Base-by-base conservation (phyloP, 2,329 filamentous ascomycete genomes). In the Monosporascus sp. region DNA sequence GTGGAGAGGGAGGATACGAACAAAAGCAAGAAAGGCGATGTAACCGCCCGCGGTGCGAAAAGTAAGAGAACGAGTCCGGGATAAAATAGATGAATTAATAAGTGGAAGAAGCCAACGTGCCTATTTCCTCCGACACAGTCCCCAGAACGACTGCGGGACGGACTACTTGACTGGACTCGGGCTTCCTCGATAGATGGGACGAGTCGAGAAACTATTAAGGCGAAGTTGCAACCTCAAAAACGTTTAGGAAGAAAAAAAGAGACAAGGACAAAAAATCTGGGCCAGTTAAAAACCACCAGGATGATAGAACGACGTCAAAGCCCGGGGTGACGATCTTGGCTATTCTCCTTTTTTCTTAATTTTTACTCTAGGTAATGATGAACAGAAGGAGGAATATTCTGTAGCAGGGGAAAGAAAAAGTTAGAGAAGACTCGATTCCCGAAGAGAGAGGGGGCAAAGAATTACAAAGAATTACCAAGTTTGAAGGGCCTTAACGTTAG, bases 41-140 rank as follows among this genome's bases (percentile, higher is more conserved):
- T 55, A 65, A 66, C 65, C 64, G 65, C 64, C 65, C 55, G 62
- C 63, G 63, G 60, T 63, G 59, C 55, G 61, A 56, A 59, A 60
- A 52, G 57, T 53, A 60, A 57, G 53, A 52, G 40, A 55, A 55
- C 38, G 51, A n/a, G 50, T 44, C 37, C 40, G 44, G 35, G 48
- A 48, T 24, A 53, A 37, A 52, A 51, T 59, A 50, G 56, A 54
- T 57, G 58, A 57, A 66, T 63, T 63, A 64, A 3, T 31, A 46
- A 46, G 24, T 26, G 20, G 22, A 46, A 61, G 58, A 63, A 62
- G 55, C 58, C 56, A 60, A 50, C 55, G 57, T 60, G 60, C 55
- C 55, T 56, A 51, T 57, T 45, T 48, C 37, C 48, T 46, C 54
- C 48, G 55, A 48, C 22, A 52, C 51, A 48, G 46, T 49, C 50